Evolutionary conservation across 2,329 filamentous ascomycete genomes (phyloP).

Genomic region (Trichoderma atroviride): DNA sequence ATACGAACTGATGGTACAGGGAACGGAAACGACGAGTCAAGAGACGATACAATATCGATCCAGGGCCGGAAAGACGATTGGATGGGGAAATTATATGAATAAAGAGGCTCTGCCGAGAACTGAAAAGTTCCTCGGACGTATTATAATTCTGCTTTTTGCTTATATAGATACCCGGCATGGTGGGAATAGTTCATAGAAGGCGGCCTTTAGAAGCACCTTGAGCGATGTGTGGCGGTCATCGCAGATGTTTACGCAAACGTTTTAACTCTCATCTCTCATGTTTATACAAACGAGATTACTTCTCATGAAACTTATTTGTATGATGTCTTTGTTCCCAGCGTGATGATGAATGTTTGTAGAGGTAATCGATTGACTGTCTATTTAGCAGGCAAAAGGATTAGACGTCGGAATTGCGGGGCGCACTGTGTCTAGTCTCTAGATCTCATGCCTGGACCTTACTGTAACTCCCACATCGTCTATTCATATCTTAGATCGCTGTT

Average conservation of each 20-base stretch:
- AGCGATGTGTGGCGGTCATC: background rate
- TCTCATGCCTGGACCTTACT: background rate
- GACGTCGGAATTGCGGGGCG: background rate
- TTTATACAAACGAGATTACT: background rate
- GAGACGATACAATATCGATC: background rate
- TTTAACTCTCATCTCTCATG: background rate
- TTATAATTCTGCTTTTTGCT: background rate
- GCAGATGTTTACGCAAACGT: background rate
- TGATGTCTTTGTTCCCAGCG: background rate
- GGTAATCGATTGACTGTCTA: background rate
- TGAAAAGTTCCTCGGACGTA: background rate
- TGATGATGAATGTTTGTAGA: background rate
- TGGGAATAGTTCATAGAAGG: slow-evolving; percentile 3
- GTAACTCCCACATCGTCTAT: background rate
- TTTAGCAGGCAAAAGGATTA: no score
- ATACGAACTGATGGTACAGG: background rate
- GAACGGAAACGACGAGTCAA: background rate
- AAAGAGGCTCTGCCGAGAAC: background rate
- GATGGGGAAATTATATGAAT: background rate
- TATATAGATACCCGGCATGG: slow-evolving; percentile 17
- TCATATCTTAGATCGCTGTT: background rate
- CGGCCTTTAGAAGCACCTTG: background rate
- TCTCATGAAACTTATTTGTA: background rate
- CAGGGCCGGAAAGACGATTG: background rate
- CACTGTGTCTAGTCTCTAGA: slow-evolving; percentile 4